Evolutionary conservation across 1,139 yeast genomes (phyloP).

Genomic region (Kodamaea alishanica): DNA sequence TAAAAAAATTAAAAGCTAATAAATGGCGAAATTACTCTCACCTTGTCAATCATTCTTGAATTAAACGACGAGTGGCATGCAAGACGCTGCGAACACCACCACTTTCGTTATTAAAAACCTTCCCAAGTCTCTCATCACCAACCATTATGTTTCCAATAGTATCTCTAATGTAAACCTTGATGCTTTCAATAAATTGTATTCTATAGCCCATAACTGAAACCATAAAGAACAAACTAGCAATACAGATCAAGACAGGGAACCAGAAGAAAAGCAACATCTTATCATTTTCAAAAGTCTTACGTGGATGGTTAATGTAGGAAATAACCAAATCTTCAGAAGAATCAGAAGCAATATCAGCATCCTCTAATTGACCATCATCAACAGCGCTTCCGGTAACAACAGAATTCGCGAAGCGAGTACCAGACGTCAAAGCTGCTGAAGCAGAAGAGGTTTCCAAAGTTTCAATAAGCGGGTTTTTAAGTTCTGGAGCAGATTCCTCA

Average conservation of each 20-base stretch:
- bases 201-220: constrained; percentile 51
- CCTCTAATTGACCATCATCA: constrained; percentile 21
- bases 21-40: too few species aligned
- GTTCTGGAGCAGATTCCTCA: constrained; percentile 5
- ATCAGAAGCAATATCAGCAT: constrained; percentile 39
- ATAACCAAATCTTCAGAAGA: constrained; percentile 52
- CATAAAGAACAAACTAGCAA: constrained; percentile 49
- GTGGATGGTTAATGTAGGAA: constrained; percentile 52
- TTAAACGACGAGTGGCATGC: constrained; percentile 8
- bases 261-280: constrained; percentile 86
- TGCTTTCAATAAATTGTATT: constrained; percentile 35
- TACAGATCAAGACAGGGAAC: constrained; percentile 63
- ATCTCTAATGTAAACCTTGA: constrained; percentile 49
- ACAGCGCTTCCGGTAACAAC: constrained; percentile 5
- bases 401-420: background rate
- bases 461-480: too few species aligned
- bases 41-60: too few species aligned
- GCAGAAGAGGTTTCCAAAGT: too few species aligned
- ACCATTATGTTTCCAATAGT: constrained; percentile 59
- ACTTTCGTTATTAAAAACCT: constrained; percentile 37
- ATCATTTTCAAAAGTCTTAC: constrained; percentile 73
- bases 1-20: too few species aligned
- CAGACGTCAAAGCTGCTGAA: background rate
- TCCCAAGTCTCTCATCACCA: constrained; percentile 66
- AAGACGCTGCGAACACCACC: constrained; percentile 4